phyloP scores from a whole-genome alignment of 306 rosid genomes.

The Albizia julibrissin region DNA sequence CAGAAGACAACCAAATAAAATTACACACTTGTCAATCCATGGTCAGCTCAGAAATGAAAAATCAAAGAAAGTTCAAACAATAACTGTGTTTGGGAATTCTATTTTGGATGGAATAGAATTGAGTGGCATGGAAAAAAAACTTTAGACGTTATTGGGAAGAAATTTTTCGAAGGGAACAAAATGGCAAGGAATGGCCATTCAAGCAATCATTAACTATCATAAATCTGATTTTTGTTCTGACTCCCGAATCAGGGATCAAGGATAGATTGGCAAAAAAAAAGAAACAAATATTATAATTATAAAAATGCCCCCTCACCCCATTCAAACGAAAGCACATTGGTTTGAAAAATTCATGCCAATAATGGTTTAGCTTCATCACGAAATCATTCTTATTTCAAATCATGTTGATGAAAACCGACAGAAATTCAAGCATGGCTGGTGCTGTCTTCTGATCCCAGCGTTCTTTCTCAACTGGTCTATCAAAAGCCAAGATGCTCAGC shows the following conservation, averaged over 20 bases:
- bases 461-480: slow-evolving; percentile 23
- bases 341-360: slow-evolving; percentile 26
- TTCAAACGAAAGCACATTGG: neutral
- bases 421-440: slow-evolving; percentile 10
- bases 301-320: neutral
- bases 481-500: neutral
- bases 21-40: neutral
- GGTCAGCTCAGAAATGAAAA: slow-evolving; percentile 1
- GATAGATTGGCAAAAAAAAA: neutral
- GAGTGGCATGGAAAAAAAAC: neutral
- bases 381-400: slow-evolving; percentile 45
- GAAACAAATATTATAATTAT: neutral
- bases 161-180: neutral
- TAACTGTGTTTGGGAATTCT: neutral
- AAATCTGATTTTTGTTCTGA: neutral
- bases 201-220: neutral
- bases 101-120: neutral
- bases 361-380: slow-evolving; percentile 36
- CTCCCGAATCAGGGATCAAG: neutral
- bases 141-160: neutral
- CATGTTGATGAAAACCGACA: slow-evolving; percentile 26
- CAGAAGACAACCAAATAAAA: slow-evolving; percentile 39
- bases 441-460: slow-evolving; percentile 29
- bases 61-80: neutral
- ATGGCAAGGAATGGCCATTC: neutral